Conservation (phyloP, 306 rosid species). For the Delonix regia region DNA sequence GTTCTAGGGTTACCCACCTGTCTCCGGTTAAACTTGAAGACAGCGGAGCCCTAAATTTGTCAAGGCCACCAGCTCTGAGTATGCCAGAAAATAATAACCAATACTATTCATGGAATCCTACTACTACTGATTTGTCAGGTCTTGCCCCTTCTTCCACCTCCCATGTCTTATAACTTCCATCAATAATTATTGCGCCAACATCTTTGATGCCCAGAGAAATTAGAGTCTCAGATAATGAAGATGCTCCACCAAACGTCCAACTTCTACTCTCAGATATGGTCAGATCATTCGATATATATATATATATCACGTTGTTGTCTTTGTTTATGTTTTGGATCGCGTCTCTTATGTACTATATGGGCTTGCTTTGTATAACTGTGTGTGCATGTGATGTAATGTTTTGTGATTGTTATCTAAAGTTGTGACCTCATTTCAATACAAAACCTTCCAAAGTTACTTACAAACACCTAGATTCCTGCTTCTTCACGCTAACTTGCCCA, state of each 20-base stretch:
- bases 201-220: not conserved
- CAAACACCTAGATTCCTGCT: not conserved
- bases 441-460: not conserved
- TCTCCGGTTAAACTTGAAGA: slow-evolving; percentile 50
- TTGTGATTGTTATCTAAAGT: slow-evolving; percentile 4
- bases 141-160: slow-evolving; percentile 51
- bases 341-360: slow-evolving; percentile 17
- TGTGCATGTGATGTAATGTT: slow-evolving; percentile 32
- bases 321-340: not conserved
- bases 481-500: slow-evolving; percentile 5
- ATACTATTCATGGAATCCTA: slow-evolving; percentile 46
- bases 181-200: not conserved
- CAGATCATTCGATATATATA: not conserved
- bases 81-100: slow-evolving; percentile 37
- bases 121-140: slow-evolving; percentile 44
- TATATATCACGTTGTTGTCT: not conserved
- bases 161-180: slow-evolving; percentile 45
- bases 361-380: slow-evolving; percentile 25
- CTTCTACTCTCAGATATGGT: not conserved
- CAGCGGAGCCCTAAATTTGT: slow-evolving; percentile 32
- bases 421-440: slow-evolving; percentile 14
- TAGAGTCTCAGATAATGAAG: not conserved
- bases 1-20: slow-evolving; percentile 52
- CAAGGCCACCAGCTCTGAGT: slow-evolving; percentile 37
- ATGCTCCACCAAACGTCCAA: not conserved